A percentile compares a stretch with the other conserved stretches of the same genome.
phyloP scores from a whole-genome alignment of 306 rosid genomes.

The Datisca glomerata region DNA sequence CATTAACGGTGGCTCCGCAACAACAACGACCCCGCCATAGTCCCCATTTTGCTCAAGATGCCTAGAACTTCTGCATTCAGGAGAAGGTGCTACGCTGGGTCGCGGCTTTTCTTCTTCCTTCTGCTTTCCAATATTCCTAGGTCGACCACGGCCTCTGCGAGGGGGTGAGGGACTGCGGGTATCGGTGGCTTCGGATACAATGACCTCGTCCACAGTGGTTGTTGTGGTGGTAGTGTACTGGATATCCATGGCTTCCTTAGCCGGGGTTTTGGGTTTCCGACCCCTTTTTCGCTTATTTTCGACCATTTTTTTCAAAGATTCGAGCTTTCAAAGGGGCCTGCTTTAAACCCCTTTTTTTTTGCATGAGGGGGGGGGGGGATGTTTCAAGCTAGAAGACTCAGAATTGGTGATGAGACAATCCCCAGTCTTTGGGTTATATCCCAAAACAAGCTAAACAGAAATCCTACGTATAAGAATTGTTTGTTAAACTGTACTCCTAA shows the following conservation, averaged over 20 bases:
- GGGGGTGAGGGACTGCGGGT: slow-evolving; percentile 19
- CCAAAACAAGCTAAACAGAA: too few species aligned
- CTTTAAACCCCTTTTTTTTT: too few species aligned
- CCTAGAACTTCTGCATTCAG: slow-evolving; percentile 27
- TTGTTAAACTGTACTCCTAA: too few species aligned
- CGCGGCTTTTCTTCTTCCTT: slow-evolving; percentile 31
- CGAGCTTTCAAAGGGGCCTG: too few species aligned
- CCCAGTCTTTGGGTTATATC: too few species aligned
- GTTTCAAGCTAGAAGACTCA: too few species aligned
- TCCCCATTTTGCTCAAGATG: slow-evolving; percentile 20
- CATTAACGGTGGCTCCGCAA: slow-evolving; percentile 15
- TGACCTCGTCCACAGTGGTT: slow-evolving; percentile 31
- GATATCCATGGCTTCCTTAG: slow-evolving; percentile 50
- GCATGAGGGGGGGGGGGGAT: too few species aligned
- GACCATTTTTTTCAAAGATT: slow-evolving; percentile 25
- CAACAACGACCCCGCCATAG: slow-evolving; percentile 17
- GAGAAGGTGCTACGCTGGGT: slow-evolving; percentile 4
- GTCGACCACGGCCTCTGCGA: slow-evolving; percentile 48
- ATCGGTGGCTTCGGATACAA: slow-evolving; percentile 49
- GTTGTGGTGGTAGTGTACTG: slow-evolving; percentile 11
- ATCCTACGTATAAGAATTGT: too few species aligned
- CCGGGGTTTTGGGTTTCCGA: slow-evolving; percentile 51
- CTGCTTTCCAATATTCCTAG: slow-evolving; percentile 31
- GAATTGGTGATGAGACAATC: too few species aligned
- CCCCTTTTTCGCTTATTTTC: slow-evolving; percentile 62